Percentiles rank a stretch among this genome's conserved stretches.
Conservation (phyloP, 768 basidiomycete genomes). For the Mrakia blollopis region DNA sequence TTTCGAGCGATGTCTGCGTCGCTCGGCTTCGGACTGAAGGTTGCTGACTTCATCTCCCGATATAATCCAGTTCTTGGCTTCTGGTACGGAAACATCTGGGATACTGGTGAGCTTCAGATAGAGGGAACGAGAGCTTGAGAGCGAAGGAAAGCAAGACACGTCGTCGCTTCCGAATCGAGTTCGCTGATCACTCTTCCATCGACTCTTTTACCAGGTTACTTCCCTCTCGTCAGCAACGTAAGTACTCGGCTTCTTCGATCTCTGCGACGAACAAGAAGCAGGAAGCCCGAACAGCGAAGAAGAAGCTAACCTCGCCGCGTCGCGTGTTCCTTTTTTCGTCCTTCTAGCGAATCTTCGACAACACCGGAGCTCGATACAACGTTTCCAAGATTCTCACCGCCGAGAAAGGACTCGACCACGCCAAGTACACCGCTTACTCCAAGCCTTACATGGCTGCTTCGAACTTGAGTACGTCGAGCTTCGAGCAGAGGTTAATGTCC, state of each 20-base stretch:
- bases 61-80: not conserved
- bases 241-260: too few relatives aligned
- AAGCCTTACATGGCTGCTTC: slow-evolving; percentile 46
- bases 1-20: too few relatives aligned
- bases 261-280: too few relatives aligned
- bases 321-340: slow-evolving; percentile 34
- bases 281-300: too few relatives aligned
- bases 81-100: slow-evolving; percentile 26
- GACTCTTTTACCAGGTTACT: too few relatives aligned
- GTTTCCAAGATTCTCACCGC: slow-evolving; percentile 40
- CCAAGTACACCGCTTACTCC: slow-evolving; percentile 51
- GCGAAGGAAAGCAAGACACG: too few relatives aligned
- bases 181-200: too few relatives aligned
- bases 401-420: slow-evolving; percentile 42
- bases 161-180: too few relatives aligned
- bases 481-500: not conserved
- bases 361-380: slow-evolving; percentile 52
- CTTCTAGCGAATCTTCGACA: slow-evolving; percentile 46
- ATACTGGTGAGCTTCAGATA: slow-evolving; percentile 44
- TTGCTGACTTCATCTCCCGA: too few relatives aligned
- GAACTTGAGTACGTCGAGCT: slow-evolving; percentile 41
- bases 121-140: too few relatives aligned
- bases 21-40: slow-evolving; percentile 33
- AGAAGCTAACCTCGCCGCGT: too few relatives aligned
- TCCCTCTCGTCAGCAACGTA: too few relatives aligned